Base-by-base conservation (phyloP, 2,329 filamentous ascomycete species). In the Botryotinia narcissicola region DNA sequence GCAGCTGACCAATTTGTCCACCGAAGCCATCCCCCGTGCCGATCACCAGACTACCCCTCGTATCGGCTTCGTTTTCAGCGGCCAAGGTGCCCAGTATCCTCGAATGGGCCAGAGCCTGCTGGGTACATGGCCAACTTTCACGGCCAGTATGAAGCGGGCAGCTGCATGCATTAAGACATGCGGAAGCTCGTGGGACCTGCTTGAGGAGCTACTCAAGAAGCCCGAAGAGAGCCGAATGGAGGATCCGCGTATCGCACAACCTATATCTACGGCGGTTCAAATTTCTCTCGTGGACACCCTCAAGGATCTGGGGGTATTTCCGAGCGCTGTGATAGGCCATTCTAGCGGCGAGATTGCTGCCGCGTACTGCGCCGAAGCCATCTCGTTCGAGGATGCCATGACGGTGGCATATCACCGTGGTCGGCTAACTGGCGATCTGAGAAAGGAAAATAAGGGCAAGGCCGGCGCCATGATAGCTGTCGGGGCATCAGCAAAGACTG, bases 401-500 rank as follows among this genome's bases (percentile, higher is more conserved):
- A 73, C 71, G 9, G 73, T 76, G 18, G 76, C 79, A 2, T 82
- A 79, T 62, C 77, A 79, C 68, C 75, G 80, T 40, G 42, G 42
- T 44, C 42, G 42, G 42, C 42, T 44, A 18, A 44, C 42, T 44
- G 80, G 80, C 29, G 42, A 69, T 69, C 57, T 73, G 9, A 81
- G 81, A 9, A 80, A 81, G 1, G 79, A 80, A 60, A 81, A 78
- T 62, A 76, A 85, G n/a, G 12, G 32, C 9, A 62, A 73, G 18
- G 42, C 42, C 42, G 87, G 87, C 0, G 81, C 80, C 2, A 88
- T 88, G 86, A 76, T 88, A 62, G 86, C 85, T 0, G 85, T 83
- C 0, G 84, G 83, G 0, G 80, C 82, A 20, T n/a, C 35, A 3
- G 71, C 72, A 25, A 48, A 51, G 4, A 60, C 64, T 10, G 80